Percentiles rank a stretch among this genome's conserved stretches.
phyloP scores from a whole-genome alignment of 768 basidiomycete species.

The Suillus decipiens region DNA sequence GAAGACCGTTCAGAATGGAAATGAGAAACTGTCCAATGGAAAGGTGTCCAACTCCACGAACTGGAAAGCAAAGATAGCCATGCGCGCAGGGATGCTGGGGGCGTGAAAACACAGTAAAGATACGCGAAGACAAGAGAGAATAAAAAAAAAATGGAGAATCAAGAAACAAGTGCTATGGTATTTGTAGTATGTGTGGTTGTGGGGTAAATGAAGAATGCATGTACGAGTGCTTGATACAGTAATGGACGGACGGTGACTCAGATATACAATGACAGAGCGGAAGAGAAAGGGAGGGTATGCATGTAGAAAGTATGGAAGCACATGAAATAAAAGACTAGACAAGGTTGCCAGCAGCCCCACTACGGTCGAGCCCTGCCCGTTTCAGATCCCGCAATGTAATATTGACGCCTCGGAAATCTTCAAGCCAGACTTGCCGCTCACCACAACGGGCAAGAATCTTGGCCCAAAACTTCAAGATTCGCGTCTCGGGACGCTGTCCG shows the following conservation, averaged over 20 bases:
- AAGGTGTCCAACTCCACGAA: slow-evolving; percentile 25
- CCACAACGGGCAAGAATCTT: slow-evolving; percentile 51
- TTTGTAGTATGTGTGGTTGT: slow-evolving; percentile 8
- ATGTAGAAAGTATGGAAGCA: slow-evolving; percentile 11
- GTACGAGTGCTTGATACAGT: slow-evolving; percentile 31
- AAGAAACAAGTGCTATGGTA: slow-evolving; percentile 6
- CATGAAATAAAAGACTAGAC: not conserved
- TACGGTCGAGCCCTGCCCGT: slow-evolving; percentile 33
- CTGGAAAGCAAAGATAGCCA: slow-evolving; percentile 3
- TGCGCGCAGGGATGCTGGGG: not conserved
- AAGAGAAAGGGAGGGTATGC: slow-evolving; percentile 20
- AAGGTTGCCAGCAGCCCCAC: slow-evolving; percentile 7
- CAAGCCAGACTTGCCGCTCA: slow-evolving; percentile 59
- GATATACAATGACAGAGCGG: slow-evolving; percentile 31
- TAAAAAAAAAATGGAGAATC: slow-evolving; percentile 16
- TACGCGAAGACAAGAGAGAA: not conserved
- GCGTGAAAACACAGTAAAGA: not conserved
- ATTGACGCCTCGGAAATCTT: slow-evolving; percentile 64
- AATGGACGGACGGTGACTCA: slow-evolving; percentile 20
- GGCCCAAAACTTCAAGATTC: slow-evolving; percentile 51
- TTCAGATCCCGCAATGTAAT: slow-evolving; percentile 48
- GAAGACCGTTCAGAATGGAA: not conserved
- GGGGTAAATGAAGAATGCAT: slow-evolving; percentile 23
- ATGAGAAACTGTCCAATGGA: slow-evolving; percentile 7
- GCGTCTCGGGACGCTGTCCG: slow-evolving; percentile 31